Conservation (phyloP, 805 yeast species). For the Pichia kluyveri region DNA sequence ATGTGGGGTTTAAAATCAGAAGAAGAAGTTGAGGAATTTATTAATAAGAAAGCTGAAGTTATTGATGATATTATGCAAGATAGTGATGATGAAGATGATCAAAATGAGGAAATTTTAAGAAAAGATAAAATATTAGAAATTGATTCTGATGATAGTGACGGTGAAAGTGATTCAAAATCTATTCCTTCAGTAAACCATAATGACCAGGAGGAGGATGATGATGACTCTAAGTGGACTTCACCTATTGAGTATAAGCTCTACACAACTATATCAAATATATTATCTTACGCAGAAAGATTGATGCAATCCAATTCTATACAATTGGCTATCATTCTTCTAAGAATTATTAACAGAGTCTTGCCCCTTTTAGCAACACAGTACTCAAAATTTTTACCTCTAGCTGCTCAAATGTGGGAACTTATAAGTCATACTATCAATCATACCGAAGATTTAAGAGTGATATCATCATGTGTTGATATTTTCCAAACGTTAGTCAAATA, state of each 20-base stretch:
- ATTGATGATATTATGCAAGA: constrained; percentile 15
- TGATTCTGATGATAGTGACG: constrained; percentile 31
- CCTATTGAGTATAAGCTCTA: constrained; percentile 58
- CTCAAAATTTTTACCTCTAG: constrained; percentile 37
- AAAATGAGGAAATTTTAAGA: constrained; percentile 13
- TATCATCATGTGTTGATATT: constrained; percentile 22
- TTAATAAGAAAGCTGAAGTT: constrained; percentile 29
- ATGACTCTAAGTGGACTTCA: constrained; percentile 49
- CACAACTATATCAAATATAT: constrained; percentile 47
- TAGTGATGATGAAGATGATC: constrained; percentile 10
- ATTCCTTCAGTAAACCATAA: constrained; percentile 6
- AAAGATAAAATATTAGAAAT: constrained; percentile 19
- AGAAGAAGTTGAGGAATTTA: constrained; percentile 34
- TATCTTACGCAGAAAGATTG: constrained; percentile 58
- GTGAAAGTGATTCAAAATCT: constrained; percentile 25
- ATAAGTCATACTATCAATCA: constrained; percentile 18
- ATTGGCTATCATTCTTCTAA: constrained; percentile 49
- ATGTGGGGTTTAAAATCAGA: constrained; percentile 55
- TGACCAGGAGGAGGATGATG: constrained; percentile 14
- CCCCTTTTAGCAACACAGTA: constrained; percentile 47
- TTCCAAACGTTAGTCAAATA: constrained; percentile 23
- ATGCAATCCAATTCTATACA: constrained; percentile 42
- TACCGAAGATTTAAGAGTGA: constrained; percentile 22
- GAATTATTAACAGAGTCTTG: constrained; percentile 33
- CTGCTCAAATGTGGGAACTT: constrained; percentile 47